Base-by-base conservation (phyloP, 345 rosid species). In the Aegle marmelos region DNA sequence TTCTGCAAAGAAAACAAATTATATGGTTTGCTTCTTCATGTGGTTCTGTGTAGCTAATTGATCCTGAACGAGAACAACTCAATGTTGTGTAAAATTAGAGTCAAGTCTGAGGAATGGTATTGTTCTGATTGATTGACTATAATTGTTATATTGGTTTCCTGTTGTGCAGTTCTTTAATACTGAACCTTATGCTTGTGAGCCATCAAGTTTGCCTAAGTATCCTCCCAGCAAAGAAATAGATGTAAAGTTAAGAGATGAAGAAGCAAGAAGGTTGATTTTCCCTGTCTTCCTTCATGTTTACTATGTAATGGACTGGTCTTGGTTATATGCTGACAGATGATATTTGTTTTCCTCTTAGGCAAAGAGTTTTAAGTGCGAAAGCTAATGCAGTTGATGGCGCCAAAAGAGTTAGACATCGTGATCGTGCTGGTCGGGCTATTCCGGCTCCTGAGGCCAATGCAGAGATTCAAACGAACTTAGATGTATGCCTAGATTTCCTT, bases 401-500 rank as follows among this genome's bases (percentile, higher is more conserved):
- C 39, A 82, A 91, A 83, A 89, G 86, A 79, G 84, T 60, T 59
- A 81, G 87, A 79, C 76, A 25, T 64, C 87, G 84, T 53, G 91
- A 90, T 79, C 91, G 90, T 41, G 78, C 82, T 75, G 88, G 88
- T 36, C 84, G 92, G 79, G 92, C 92, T 56, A 22, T 89, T 84
- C 98, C 95, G 56, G 97, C 88, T n/a, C 91, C 97, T 0, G 97
- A 94, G 83, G 97, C 97, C 83, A 94, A 90, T 82, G 97, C 97
- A 5, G 98, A 94, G 87, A 86, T 73, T 78, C 96, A 89, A 80
- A 75, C 94, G 48, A 89, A 86, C 80, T 82, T 91, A 81, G 91
- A 90, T 79, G 96, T 91, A 72, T 34, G 83, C 77, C 21, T 41
- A 81, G 74, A 17, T 33, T 28, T 56, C 45, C 64, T 7, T 58